phyloP scores from a whole-genome alignment of 2,329 filamentous ascomycete genomes.

The Penicillium paneum region DNA sequence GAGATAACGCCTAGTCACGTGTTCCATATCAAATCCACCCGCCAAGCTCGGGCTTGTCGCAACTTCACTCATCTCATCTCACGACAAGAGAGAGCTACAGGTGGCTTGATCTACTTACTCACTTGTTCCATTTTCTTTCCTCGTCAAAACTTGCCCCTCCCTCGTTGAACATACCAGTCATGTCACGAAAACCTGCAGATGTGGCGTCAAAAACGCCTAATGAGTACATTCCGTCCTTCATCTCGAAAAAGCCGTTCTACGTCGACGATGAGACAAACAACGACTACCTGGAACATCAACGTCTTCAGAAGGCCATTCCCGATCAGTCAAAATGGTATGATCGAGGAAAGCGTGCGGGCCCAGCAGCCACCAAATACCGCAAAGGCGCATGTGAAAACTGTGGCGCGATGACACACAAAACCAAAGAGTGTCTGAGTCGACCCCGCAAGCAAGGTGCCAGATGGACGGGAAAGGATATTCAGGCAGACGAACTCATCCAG shows the following conservation, averaged over 20 bases:
- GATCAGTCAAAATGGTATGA: constrained; percentile 86
- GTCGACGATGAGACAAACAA: constrained; percentile 70
- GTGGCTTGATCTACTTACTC: not conserved
- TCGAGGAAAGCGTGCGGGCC: constrained; percentile 76
- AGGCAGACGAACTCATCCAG: constrained; percentile 84
- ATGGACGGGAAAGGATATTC: constrained; percentile 89
- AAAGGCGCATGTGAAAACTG: constrained; percentile 99
- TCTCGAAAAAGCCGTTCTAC: constrained; percentile 97
- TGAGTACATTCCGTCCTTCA: constrained; percentile 97
- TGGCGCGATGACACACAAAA: constrained; percentile 93
- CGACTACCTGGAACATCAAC: constrained; percentile 96
- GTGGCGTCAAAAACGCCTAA: constrained; percentile 78
- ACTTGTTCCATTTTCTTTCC: not conserved
- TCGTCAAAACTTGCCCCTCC: not conserved
- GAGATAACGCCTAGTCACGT: constrained; percentile 33
- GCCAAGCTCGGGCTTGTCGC: constrained; percentile 1
- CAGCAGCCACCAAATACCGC: constrained; percentile 91
- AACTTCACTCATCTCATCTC: constrained; percentile 8
- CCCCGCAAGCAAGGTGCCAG: constrained; percentile 86
- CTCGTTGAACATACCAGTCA: constrained; percentile 14
- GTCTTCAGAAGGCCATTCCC: constrained; percentile 68
- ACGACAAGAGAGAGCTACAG: not conserved
- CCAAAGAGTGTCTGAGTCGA: constrained; percentile 85
- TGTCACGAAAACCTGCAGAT: constrained; percentile 52
- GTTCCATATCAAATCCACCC: constrained; percentile 10